Evolutionary conservation across 345 rosid species (phyloP).

Genomic region (Camelina neglecta): DNA sequence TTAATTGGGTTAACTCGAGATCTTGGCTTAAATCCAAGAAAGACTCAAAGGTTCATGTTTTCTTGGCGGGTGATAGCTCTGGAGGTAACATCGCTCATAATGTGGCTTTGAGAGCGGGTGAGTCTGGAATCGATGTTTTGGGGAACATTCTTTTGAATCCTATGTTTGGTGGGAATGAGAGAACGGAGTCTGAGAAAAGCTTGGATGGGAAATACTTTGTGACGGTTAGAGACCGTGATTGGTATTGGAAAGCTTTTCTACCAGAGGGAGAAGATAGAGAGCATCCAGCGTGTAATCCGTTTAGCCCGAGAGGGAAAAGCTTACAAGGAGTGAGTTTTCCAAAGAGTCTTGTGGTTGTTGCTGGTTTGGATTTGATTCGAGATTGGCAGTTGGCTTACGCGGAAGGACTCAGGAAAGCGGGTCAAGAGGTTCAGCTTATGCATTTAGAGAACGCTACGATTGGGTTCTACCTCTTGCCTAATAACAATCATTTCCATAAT

Average conservation of each 20-base stretch:
- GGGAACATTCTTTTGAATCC: conserved; percentile 87
- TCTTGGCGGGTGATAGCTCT: conserved; percentile 89
- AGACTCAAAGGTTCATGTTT: conserved; percentile 74
- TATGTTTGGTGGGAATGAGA: conserved; percentile 84
- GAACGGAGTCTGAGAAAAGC: conserved; percentile 78
- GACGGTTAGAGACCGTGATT: conserved; percentile 70
- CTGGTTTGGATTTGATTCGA: conserved; percentile 81
- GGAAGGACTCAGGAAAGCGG: conserved; percentile 73
- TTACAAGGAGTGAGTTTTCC: conserved; percentile 70
- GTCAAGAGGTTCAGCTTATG: conserved; percentile 69
- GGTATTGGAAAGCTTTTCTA: conserved; percentile 94
- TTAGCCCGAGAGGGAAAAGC: conserved; percentile 64
- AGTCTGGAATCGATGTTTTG: conserved; percentile 62
- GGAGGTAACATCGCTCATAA: conserved; percentile 92
- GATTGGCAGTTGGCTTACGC: conserved; percentile 86
- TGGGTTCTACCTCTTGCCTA: conserved; percentile 90
- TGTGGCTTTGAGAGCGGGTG: conserved; percentile 73
- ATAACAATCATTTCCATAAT: conserved; percentile 69
- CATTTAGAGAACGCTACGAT: conserved; percentile 76
- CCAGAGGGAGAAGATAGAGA: conserved; percentile 85
- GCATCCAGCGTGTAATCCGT: conserved; percentile 90
- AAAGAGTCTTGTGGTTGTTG: conserved; percentile 81
- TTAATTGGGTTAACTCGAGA: conserved; percentile 76
- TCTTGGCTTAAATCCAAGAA: conserved; percentile 75
- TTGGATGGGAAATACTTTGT: conserved; percentile 90